These are phyloP conservation scores for Saccharomycopsis sp. DNA, from an alignment of 805 yeast species.

Conservation along the genomic window DNA sequence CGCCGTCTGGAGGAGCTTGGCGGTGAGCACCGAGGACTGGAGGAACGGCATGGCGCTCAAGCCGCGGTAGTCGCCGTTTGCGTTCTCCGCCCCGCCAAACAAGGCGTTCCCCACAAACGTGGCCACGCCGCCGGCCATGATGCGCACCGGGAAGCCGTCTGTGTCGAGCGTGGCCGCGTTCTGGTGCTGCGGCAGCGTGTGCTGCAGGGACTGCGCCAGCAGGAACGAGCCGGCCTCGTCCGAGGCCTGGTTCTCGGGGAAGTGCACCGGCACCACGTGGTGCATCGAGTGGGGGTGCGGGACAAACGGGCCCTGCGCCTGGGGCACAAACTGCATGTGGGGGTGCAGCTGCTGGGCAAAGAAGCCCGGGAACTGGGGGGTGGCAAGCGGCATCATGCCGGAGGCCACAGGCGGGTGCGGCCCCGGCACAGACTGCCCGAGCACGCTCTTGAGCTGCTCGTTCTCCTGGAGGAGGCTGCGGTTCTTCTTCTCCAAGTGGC, in stretches of 20 bases:
- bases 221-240: neutral
- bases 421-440: neutral
- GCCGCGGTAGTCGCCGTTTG: constrained; percentile 4
- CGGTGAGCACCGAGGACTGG: neutral
- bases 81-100: neutral
- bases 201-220: constrained; percentile 25
- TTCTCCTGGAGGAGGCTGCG: constrained; percentile 44
- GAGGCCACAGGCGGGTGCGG: neutral
- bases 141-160: neutral
- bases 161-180: neutral
- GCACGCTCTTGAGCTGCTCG: constrained; percentile 33
- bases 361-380: constrained; percentile 14
- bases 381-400: neutral
- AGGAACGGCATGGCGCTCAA: constrained; percentile 1
- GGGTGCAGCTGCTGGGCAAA: constrained; percentile 19
- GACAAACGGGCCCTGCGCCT: constrained; percentile 7
- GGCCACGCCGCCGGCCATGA: neutral
- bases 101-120: neutral
- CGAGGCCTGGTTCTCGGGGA: neutral
- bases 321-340: constrained; percentile 2
- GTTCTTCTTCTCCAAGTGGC: constrained; percentile 61
- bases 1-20: constrained; percentile 1
- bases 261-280: neutral
- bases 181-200: constrained; percentile 23
- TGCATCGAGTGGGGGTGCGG: neutral